phyloP scores from a whole-genome alignment of 352 stramenopile genomes.

The Pythium apleroticum region DNA sequence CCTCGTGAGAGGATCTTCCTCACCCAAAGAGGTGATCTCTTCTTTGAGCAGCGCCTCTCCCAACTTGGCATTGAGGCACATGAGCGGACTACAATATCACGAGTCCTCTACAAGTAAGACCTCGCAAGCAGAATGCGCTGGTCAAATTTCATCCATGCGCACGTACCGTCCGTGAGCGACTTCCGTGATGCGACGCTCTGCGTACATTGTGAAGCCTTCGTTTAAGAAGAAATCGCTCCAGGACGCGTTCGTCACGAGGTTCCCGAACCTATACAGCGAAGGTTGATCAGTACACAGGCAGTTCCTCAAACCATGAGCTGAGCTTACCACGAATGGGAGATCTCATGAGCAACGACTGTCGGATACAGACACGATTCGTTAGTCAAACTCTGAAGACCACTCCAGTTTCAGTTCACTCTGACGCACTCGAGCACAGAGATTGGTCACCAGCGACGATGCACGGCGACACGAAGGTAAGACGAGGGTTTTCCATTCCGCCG shows the following conservation, averaged over 20 bases:
- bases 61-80: slow-evolving; percentile 72
- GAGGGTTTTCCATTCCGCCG: slow-evolving; percentile 98
- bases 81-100: slow-evolving; percentile 39
- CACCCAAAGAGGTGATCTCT: slow-evolving; percentile 69
- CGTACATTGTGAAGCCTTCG: slow-evolving; percentile 89
- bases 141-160: too few species aligned
- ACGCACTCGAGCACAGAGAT: slow-evolving; percentile 68
- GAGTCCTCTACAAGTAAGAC: not conserved
- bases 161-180: slow-evolving; percentile 63
- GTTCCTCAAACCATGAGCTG: too few species aligned
- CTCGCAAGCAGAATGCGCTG: too few species aligned
- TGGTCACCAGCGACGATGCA: slow-evolving; percentile 76
- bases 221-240: slow-evolving; percentile 90
- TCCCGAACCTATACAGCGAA: slow-evolving; percentile 57
- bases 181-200: slow-evolving; percentile 68
- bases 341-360: slow-evolving; percentile 78
- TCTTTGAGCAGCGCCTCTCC: slow-evolving; percentile 62
- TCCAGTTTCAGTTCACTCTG: not conserved
- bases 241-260: slow-evolving; percentile 80
- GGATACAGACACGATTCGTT: not conserved
- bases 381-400: not conserved
- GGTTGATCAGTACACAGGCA: not conserved
- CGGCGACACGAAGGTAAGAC: slow-evolving; percentile 86
- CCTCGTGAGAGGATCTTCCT: slow-evolving; percentile 65
- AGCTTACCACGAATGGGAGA: slow-evolving; percentile 76